Conservation (phyloP, 2,329 filamentous ascomycete genomes). For the Monilinia fructicola region DNA sequence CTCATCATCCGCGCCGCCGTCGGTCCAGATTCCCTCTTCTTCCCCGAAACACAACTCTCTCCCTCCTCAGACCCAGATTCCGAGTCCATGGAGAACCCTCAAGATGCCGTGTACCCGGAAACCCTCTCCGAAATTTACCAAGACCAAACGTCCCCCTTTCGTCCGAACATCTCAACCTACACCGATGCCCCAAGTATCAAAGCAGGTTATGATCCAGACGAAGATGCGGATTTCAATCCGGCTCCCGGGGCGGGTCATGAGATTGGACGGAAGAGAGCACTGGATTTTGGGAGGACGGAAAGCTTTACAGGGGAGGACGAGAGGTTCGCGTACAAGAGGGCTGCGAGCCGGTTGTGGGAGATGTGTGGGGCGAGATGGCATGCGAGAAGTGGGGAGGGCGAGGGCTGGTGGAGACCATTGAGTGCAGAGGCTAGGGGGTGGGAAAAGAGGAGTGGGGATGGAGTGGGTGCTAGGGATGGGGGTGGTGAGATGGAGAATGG, state of each 20-base stretch:
- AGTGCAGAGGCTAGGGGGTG: constrained; percentile 63
- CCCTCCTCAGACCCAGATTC: constrained; percentile 35
- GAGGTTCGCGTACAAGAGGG: constrained; percentile 76
- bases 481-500: background rate
- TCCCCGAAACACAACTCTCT: constrained; percentile 54
- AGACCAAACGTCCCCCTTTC: constrained; percentile 72
- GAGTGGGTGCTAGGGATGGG: constrained; percentile 23
- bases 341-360: constrained; percentile 77
- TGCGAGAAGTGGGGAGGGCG: constrained; percentile 50
- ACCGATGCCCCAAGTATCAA: constrained; percentile 43
- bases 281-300: constrained; percentile 65
- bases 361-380: constrained; percentile 75
- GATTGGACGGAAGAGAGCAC: constrained; percentile 40
- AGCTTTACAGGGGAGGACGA: constrained; percentile 80
- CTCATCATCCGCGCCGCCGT: constrained; percentile 66
- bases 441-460: constrained; percentile 47
- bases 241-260: constrained; percentile 40
- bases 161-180: constrained; percentile 74
- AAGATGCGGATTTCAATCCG: constrained; percentile 55
- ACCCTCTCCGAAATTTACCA: constrained; percentile 74
- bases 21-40: constrained; percentile 74
- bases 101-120: constrained; percentile 62
- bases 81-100: constrained; percentile 42
- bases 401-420: constrained; percentile 68
- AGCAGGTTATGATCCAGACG: constrained; percentile 54